These are phyloP conservation scores for Periconia digitata DNA, from an alignment of 2,329 filamentous ascomycete species.

Conservation along the genomic window DNA sequence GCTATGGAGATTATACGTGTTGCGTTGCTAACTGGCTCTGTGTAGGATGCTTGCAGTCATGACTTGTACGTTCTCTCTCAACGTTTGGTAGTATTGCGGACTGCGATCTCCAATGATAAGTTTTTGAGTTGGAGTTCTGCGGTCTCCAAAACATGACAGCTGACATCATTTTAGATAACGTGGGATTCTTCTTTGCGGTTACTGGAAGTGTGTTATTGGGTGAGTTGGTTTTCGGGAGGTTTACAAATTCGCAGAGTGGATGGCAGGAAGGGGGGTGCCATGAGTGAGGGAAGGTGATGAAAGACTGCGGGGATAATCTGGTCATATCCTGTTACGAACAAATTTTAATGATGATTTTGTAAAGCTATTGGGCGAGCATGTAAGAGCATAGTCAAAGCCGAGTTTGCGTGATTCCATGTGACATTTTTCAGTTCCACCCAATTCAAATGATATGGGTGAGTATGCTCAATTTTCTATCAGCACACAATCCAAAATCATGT, in stretches of 20 bases:
- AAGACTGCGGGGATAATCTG: no score
- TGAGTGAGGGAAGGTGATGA: conserved; percentile 19
- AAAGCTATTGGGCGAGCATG: no score
- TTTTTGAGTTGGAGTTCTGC: not conserved
- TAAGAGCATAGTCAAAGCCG: no score
- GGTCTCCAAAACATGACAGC: not conserved
- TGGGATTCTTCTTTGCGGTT: conserved; percentile 33
- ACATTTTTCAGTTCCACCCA: no score
- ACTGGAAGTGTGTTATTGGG: conserved; percentile 31
- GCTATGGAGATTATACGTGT: not conserved
- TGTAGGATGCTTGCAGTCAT: conserved; percentile 35
- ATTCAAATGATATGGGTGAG: no score
- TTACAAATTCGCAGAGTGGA: conserved; percentile 15
- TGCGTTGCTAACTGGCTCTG: conserved; percentile 1
- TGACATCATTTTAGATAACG: conserved; percentile 16
- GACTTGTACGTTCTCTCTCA: conserved; percentile 15
- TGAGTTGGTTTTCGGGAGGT: conserved; percentile 31
- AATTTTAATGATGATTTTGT: no score
- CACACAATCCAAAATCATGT: no score
- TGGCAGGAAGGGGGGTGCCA: conserved; percentile 32
- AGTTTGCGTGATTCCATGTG: no score
- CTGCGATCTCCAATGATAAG: no score
- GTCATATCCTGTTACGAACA: no score
- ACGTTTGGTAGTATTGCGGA: not conserved
- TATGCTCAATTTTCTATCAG: no score